Base-by-base conservation (phyloP, 2,329 filamentous ascomycete genomes). In the Apiospora phragmitis region DNA sequence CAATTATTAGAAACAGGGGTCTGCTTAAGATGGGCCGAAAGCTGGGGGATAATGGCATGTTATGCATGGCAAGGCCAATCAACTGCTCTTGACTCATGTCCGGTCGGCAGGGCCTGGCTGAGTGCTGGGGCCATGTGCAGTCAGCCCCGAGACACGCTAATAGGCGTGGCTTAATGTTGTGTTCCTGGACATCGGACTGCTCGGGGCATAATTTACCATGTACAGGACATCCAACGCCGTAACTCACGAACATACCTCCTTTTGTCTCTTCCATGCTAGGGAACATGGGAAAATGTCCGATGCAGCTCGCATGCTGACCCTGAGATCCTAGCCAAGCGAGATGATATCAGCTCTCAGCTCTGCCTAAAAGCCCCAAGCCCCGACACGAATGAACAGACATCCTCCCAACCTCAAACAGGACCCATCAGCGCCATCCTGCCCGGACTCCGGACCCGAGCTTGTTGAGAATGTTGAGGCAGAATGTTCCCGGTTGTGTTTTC, bases 271-370 rank as follows among this genome's bases (percentile, higher is more conserved):
- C 6, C 51, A 51, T 59, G 29, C 7, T n/a, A 26, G 29, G 29
- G 18, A 59, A 59, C 29, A 11, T 35, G 29, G 21, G 29, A 35
- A 59, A 59, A 9, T 29, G 29, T 5, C 51, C 51, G 29, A 35
- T n/a, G 29, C 51, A 59, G 29, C 6, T 21, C 21, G 51, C 51
- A 35, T 59, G 51, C 29, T 62, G 21, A n/a, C 55, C 32, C n/a
- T 24, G 55, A 62, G 29, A 9, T 38, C 21, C 32, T 9, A 32
- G 18, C 5, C 55, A 62, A 38, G 32, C 32, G 55, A 62, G 55
- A 62, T 62, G 55, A 24, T 38, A 62, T 62, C 55, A 62, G 55
- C n/a, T 24, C 55, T 38, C 24, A n/a, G 55, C 55, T 62, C 55
- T 32, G 55, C 55, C 55, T 26, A 59, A 6, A 55, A 55, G 24